Evolutionary conservation across 2,329 filamentous ascomycete species (phyloP), one percentile per base, ranked within the genome.

Genomic region (Annulohypoxylon truncatum): DNA sequence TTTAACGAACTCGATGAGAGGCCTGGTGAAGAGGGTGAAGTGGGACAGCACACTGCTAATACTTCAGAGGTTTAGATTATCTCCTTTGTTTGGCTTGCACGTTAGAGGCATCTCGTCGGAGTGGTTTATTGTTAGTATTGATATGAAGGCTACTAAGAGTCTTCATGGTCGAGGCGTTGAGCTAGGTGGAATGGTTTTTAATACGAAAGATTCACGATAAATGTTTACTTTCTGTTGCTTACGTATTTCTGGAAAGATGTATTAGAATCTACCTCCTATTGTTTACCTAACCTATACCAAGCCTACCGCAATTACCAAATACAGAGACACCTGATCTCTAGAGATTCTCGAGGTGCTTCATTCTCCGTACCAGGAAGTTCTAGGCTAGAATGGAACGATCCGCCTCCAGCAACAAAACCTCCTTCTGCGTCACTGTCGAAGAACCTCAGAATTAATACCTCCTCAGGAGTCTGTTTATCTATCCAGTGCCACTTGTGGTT

Each of bases 1-100:
- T 82, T 81, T 58, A 73, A 78, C 18, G 54, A 78, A 61, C 69
- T 74, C 40, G 74, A 76, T 50, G 58, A 64, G 40, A 40, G 58
- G 15, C 15, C 15, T 18, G 33, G 28, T 18, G 56, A 51, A 20
- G 46, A 35, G 12, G 24, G 38, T 31, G 40, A 26, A 18, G 18
- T 42, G 20, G 13, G 20, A 6, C 53, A 42, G 29, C 18, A 33
- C 10, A 42, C 7, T 28, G 5, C 4, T 24, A 18, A 18, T 26
- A n/a, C 7, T 42, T 18, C 8, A 28, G 4, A 40, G 3, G 31
- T 22, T 4, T 38, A 40, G 50, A 15, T 15, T 38, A n/a, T 38
- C 13, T 5, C 4, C 33, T 38, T n/a, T 1, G 15, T 15, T 15
- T 38, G 9, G n/a, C 26, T 28, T 28, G n/a, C n/a, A n/a, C 26